Evolutionary conservation across 805 yeast species (phyloP), one percentile per base, ranked within the genome.

Genomic region (Ogataea haglerorum): DNA sequence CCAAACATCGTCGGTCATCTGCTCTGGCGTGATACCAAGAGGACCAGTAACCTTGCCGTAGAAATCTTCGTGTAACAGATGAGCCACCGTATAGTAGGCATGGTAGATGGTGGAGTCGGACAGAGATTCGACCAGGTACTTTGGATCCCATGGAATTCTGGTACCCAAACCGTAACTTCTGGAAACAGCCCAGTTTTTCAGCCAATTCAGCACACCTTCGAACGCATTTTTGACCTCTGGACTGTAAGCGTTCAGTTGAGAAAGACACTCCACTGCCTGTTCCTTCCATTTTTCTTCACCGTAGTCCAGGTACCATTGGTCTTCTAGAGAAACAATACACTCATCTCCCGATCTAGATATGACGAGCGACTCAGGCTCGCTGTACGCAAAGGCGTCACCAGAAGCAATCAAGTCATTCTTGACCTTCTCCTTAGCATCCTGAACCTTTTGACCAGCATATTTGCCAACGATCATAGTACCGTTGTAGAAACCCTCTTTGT

Each of bases 271-370:
- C 48, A 80, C 68, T 39, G 96, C 95, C 61, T 76, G 78, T 12
- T 72, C 65, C 60, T 85, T 86, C 99, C 99, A 93, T 12, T 68
- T 53, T 53, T 78, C 87, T 75, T 93, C 99, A 75, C 99, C 99
- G 58, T 93, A 93, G 64, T 93, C 97, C 56, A 87, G 76, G 66
- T 80, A 93, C 99, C 99, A 93, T 73, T 93, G 99, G 68, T 93
- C 98, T 69, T 95, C 98, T 38, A 93, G 76, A 5, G 98, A 88
- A 29, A 93, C 99, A 56, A 91, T 81, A 75, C 99, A 93, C 45
- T 82, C 88, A 63, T 93, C 99, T 52, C 97, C 97, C 30, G 96
- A 87, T 69, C 99, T 85, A 12, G 98, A 91, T 34, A 87, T 76
- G 34, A 93, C 96, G 30, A 71, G 70, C 30, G 83, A 78, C 68